A percentile compares a stretch with the other conserved stretches of the same genome.
Evolutionary conservation across 352 stramenopile genomes (phyloP).

Genomic region (Blastocystis sp.): DNA sequence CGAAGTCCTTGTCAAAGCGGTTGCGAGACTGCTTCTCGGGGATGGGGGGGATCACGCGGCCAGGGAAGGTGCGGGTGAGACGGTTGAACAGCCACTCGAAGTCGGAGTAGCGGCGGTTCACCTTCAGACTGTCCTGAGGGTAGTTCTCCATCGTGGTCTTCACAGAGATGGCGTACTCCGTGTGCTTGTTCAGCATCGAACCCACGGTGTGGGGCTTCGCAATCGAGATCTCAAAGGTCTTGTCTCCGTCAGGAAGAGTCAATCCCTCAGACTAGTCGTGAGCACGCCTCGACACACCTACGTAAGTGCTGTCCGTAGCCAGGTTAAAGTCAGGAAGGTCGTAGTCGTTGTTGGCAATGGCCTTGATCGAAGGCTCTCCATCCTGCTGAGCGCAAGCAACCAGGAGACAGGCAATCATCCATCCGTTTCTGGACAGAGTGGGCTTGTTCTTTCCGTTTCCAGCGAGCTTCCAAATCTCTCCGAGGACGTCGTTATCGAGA

Average conservation of each 20-base stretch:
- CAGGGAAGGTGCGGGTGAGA: slow-evolving; percentile 24
- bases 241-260: slow-evolving; percentile 19
- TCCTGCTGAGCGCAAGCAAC: slow-evolving; percentile 52
- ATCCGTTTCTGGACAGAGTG: slow-evolving; percentile 32
- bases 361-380: slow-evolving; percentile 57
- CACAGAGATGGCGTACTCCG: slow-evolving; percentile 51
- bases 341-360: neutral
- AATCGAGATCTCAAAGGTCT: neutral
- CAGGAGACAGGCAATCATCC: slow-evolving; percentile 56
- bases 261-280: neutral
- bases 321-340: slow-evolving; percentile 39
- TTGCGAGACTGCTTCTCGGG: slow-evolving; percentile 56
- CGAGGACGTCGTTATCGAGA: slow-evolving; percentile 54
- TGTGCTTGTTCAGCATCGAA: slow-evolving; percentile 50
- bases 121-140: slow-evolving; percentile 14
- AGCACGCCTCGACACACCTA: neutral
- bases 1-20: slow-evolving; percentile 59
- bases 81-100: slow-evolving; percentile 58
- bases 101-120: slow-evolving; percentile 49
- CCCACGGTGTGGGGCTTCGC: slow-evolving; percentile 53
- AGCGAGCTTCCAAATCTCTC: slow-evolving; percentile 59
- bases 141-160: slow-evolving; percentile 58
- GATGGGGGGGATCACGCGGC: slow-evolving; percentile 58
- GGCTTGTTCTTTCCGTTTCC: slow-evolving; percentile 58
- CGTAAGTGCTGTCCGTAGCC: neutral